Base-by-base conservation (phyloP, 371 early-diverging fungal species). In the Mucor irregularis region DNA sequence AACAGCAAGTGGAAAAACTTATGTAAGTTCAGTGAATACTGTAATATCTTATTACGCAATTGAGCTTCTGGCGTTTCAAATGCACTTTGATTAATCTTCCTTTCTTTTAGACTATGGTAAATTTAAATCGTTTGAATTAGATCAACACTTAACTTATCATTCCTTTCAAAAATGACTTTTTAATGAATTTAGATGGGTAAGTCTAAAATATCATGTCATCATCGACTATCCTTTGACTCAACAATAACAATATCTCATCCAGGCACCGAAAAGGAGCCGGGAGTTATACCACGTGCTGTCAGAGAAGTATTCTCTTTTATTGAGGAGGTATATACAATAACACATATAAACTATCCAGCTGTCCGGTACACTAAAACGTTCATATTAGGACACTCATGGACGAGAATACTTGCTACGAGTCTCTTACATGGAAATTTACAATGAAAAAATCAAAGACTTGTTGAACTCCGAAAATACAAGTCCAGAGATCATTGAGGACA, bases 1-100 rank as follows among this genome's bases (percentile, higher is more conserved):
- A 70, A 99, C 99, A 17, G 90, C 94, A 0, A 90, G 91, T 44
- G 99, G 99, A 35, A 99, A 99, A 71, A 98, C 99, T 24, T 89
- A 73, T 73, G 84, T 82, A 80, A 61, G 76, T 53, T 29, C 0
- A 13, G 4, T 22, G 28, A 6, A 28, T 10, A 2, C 26, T 42
- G 21, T 3, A 42, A 19, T 38, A 17, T n/a, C 7, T 35, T 2
- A 39, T 39, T 5, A 39, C 8, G 35, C n/a, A 35, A n/a, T n/a
- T n/a, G n/a, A n/a, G n/a, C n/a, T n/a, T n/a, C n/a, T n/a, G n/a
- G n/a, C n/a, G n/a, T n/a, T n/a, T n/a, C n/a, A n/a, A n/a, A n/a
- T n/a, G n/a, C n/a, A n/a, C n/a, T 24, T 28, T 25, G 9, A 9
- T 19, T 33, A 29, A 10, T 30, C n/a, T 34, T 24, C 16, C 29